phyloP scores from a whole-genome alignment of 768 basidiomycete genomes.

The Porpolomopsis calyptriformis region DNA sequence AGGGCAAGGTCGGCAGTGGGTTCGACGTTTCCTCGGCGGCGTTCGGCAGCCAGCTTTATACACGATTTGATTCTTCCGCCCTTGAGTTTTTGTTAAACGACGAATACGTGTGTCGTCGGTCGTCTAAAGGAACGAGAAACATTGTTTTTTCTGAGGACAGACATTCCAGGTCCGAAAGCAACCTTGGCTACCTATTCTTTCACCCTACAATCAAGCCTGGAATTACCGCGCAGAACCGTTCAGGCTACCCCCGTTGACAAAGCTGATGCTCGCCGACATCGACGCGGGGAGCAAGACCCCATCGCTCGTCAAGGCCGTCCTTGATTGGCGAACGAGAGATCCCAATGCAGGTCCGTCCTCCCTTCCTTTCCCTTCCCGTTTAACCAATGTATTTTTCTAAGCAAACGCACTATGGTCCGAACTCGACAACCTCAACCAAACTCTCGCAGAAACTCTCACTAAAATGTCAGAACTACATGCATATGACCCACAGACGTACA shows the following conservation, averaged over 20 bases:
- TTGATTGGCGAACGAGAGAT: slow-evolving; percentile 75
- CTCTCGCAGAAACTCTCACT: slow-evolving; percentile 42
- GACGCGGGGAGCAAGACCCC: slow-evolving; percentile 96
- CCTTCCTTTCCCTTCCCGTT: no score
- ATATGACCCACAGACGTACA: slow-evolving; percentile 39
- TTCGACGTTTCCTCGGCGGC: slow-evolving; percentile 94
- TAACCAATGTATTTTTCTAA: no score
- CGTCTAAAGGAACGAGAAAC: slow-evolving; percentile 1
- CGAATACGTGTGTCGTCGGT: slow-evolving; percentile 24
- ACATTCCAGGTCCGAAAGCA: neutral
- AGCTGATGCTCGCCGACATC: slow-evolving; percentile 89
- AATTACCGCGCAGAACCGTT: slow-evolving; percentile 60
- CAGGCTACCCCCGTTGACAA: slow-evolving; percentile 70
- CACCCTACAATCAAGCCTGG: slow-evolving; percentile 62
- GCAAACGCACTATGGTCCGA: slow-evolving; percentile 57
- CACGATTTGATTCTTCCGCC: slow-evolving; percentile 69
- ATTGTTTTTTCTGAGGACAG: neutral
- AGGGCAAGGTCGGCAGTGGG: slow-evolving; percentile 96
- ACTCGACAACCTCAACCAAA: slow-evolving; percentile 52
- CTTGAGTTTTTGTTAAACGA: slow-evolving; percentile 57
- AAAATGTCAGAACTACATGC: slow-evolving; percentile 41
- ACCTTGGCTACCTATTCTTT: slow-evolving; percentile 41
- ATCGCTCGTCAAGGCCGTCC: slow-evolving; percentile 81
- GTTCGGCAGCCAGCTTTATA: slow-evolving; percentile 91
- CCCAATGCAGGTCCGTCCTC: slow-evolving; percentile 37